phyloP scores from a whole-genome alignment of 192 early-diverging fungal species.

The Coemansia umbellata region DNA sequence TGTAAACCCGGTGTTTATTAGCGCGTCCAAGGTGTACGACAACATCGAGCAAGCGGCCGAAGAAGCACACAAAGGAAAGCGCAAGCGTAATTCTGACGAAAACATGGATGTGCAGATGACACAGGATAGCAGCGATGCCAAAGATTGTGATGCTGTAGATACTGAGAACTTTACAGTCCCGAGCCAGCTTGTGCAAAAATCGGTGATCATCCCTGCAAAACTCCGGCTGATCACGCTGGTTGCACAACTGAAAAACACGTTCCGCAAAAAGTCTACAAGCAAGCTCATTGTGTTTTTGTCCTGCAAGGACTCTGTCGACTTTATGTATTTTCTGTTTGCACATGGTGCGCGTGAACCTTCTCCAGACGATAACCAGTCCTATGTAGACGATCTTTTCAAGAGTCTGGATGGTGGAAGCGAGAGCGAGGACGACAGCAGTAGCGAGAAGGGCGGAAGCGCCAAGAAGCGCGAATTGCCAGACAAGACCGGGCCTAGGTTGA shows the following conservation, averaged over 20 bases:
- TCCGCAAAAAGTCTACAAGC: constrained; percentile 28
- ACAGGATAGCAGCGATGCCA: constrained; percentile 8
- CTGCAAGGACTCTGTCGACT: constrained; percentile 92
- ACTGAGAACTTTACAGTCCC: constrained; percentile 63
- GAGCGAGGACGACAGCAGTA: constrained; percentile 18
- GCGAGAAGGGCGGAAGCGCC: constrained; percentile 2
- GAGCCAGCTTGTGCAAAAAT: constrained; percentile 82
- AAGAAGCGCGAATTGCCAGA: constrained; percentile 2
- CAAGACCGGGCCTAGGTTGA: constrained; percentile 22
- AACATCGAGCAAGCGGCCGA: constrained; percentile 34
- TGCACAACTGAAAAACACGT: constrained; percentile 64
- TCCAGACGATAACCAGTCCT: constrained; percentile 46
- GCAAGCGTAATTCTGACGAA: constrained; percentile 14
- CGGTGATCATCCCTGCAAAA: constrained; percentile 85
- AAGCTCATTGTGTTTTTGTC: constrained; percentile 90
- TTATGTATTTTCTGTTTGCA: constrained; percentile 80
- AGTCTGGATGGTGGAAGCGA: constrained; percentile 13
- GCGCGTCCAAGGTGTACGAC: constrained; percentile 52
- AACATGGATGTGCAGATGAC: constrained; percentile 40
- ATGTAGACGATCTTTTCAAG: constrained; percentile 52
- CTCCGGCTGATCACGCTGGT: constrained; percentile 84
- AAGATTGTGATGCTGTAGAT: no score
- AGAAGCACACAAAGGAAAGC: constrained; percentile 18
- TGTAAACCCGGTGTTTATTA: constrained; percentile 74
- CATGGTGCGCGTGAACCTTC: constrained; percentile 49